Base-by-base conservation (phyloP, 768 basidiomycete genomes). In the Hypholoma sublateritium region DNA sequence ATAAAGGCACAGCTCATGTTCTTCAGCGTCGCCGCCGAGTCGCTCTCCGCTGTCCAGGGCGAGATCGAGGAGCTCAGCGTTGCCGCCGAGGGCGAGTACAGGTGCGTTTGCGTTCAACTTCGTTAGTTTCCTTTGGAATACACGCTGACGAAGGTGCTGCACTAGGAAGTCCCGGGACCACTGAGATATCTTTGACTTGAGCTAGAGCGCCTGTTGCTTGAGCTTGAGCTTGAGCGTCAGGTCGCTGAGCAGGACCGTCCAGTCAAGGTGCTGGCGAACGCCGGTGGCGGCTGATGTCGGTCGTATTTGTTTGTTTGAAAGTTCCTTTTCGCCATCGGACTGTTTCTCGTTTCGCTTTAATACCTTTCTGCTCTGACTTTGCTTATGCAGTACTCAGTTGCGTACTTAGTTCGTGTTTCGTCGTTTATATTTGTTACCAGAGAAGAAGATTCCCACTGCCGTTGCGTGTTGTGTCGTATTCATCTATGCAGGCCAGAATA, bases 61-160 rank as follows among this genome's bases (percentile, higher is more conserved):
- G 93, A 97, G 70, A 89, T 98, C 47, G 95, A 97, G 62, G 95
- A 98, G 63, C 80, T 96, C 62, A 88, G 87, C 57, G 89, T 95
- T 34, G 92, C 93, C 45, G 94, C 95, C 0, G 95, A 98, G 73
- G 93, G 92, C 56, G 93, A 95, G 69, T 98, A 96, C 78, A 89
- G 95, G 88, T 93, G 60, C 61, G 62, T 21, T 11, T n/a, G n/a
- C n/a, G n/a, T n/a, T n/a, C n/a, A n/a, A n/a, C n/a, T n/a, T n/a
- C n/a, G n/a, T n/a, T n/a, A n/a, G n/a, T n/a, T n/a, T n/a, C n/a
- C n/a, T n/a, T n/a, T n/a, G n/a, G 25, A 34, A 19, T 35, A 28
- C 22, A 25, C 3, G 17, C 28, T 45, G 48, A 28, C n/a, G 50
- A 39, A 25, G 16, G 28, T 24, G 43, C 35, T 37, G 50, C 59